A percentile compares a stretch with the other conserved stretches of the same genome.
Conservation (phyloP, 495 filamentous ascomycete genomes). For the Stereocaulon alpinum region DNA sequence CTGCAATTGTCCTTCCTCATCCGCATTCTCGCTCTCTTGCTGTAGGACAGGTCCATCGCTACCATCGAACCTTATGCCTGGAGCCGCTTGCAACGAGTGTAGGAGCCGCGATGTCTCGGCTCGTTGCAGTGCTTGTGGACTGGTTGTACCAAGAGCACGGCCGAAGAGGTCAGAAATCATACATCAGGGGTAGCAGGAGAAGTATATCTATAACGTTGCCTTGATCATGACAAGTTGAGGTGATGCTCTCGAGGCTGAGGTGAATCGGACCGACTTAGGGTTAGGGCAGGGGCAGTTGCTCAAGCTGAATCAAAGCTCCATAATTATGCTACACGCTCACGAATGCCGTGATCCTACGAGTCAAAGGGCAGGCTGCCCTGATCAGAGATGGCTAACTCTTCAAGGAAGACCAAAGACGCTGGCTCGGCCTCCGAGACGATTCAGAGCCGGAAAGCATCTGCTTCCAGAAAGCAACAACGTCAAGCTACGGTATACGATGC, state of each 20-base stretch:
- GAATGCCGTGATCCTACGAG: too few species aligned
- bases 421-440: neutral
- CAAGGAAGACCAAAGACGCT: neutral
- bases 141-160: constrained; percentile 54
- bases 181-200: constrained; percentile 27
- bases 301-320: too few species aligned
- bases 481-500: constrained; percentile 64
- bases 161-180: constrained; percentile 76
- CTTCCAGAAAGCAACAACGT: neutral
- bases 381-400: neutral
- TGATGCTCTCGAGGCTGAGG: too few species aligned
- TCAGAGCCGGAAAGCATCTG: neutral
- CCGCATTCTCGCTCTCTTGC: constrained; percentile 11
- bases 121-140: constrained; percentile 49
- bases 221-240: too few species aligned
- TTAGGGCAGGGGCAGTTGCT: too few species aligned
- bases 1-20: constrained; percentile 19
- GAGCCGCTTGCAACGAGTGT: constrained; percentile 49
- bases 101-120: constrained; percentile 52
- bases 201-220: too few species aligned
- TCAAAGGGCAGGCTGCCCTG: too few species aligned
- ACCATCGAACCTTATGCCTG: constrained; percentile 57
- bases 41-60: constrained; percentile 30
- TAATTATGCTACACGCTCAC: too few species aligned
- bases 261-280: too few species aligned